phyloP scores from a whole-genome alignment of 1,139 yeast species.

The Debaryomyces robertsiae region DNA sequence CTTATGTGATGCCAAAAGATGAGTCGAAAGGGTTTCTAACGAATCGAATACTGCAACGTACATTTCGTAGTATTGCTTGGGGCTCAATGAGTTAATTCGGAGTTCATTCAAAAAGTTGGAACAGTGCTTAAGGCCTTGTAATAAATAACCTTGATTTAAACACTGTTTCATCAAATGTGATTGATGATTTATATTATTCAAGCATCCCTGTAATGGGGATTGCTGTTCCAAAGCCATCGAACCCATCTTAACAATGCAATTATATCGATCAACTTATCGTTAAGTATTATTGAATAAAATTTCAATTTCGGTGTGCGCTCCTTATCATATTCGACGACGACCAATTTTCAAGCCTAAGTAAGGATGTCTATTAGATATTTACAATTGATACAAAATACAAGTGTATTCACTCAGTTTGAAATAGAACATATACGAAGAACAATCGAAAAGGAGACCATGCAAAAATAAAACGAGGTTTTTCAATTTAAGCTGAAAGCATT shows the following conservation, averaged over 20 bases:
- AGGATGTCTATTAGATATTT: background rate
- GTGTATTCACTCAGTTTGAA: no score
- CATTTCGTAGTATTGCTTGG: slow-evolving; percentile 92
- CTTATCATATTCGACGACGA: slow-evolving; percentile 1
- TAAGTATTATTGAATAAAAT: background rate
- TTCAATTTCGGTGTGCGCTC: slow-evolving; percentile 5
- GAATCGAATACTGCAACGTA: slow-evolving; percentile 87
- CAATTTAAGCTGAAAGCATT: slow-evolving; percentile 6
- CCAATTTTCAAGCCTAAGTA: background rate
- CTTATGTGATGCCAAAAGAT: slow-evolving; percentile 67
- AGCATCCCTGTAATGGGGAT: slow-evolving; percentile 49
- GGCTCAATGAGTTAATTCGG: slow-evolving; percentile 73
- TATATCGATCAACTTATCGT: background rate
- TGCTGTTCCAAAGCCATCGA: slow-evolving; percentile 18
- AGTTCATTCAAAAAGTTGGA: slow-evolving; percentile 81
- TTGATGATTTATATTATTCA: slow-evolving; percentile 66
- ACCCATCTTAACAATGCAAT: slow-evolving; percentile 1
- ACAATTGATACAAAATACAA: background rate
- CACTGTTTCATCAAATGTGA: slow-evolving; percentile 76
- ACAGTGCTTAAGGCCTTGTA: slow-evolving; percentile 89
- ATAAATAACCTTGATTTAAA: slow-evolving; percentile 67
- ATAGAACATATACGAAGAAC: background rate
- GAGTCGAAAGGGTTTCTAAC: slow-evolving; percentile 65
- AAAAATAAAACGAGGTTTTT: background rate
- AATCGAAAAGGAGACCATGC: background rate